phyloP scores from a whole-genome alignment of 2,329 filamentous ascomycete species.

The Neurospora crassa region DNA sequence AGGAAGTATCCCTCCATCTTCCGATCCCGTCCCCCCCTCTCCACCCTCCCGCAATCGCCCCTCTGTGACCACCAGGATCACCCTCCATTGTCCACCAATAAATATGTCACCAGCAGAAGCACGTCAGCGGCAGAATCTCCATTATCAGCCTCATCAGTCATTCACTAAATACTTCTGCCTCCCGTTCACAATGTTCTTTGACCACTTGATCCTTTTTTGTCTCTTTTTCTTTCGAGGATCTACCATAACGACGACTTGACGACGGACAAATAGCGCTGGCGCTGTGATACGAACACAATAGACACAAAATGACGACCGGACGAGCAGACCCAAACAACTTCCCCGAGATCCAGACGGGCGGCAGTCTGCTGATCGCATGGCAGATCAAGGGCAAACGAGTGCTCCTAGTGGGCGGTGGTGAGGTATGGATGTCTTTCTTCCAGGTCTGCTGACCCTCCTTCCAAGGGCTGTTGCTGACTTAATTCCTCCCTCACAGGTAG shows the following conservation, averaged over 20 bases:
- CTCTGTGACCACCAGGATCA: not conserved
- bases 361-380: conserved; percentile 92
- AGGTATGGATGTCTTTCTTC: conserved; percentile 47
- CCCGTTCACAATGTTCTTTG: not conserved
- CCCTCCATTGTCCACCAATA: not conserved
- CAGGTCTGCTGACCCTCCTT: not conserved
- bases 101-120: not conserved
- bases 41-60: not conserved
- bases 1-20: not conserved
- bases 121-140: not conserved
- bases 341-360: conserved; percentile 77
- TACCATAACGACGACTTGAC: not conserved
- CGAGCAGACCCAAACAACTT: conserved; percentile 34
- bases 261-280: not conserved
- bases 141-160: not conserved
- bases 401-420: conserved; percentile 88
- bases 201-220: not conserved
- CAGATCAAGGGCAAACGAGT: conserved; percentile 84
- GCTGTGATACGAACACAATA: conserved; percentile 13
- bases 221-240: not conserved
- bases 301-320: conserved; percentile 14
- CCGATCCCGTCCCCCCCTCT: not conserved
- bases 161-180: not conserved
- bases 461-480: too few relatives aligned
- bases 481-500: conserved; percentile 54